Evolutionary conservation across 306 rosid genomes (phyloP).

Genomic region (Purshia tridentata): DNA sequence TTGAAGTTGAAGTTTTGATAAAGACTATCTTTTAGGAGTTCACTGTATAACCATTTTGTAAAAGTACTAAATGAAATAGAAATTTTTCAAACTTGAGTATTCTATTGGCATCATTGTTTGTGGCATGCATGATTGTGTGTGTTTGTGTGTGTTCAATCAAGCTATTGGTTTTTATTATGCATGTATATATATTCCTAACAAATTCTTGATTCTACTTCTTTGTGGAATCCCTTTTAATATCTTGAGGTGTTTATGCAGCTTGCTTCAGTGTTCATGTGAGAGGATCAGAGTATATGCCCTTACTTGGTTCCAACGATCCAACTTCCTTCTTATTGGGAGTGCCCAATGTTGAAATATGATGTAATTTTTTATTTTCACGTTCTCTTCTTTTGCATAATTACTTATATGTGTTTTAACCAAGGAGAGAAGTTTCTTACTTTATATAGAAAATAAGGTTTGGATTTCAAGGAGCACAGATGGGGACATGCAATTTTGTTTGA

Average conservation of each 20-base stretch:
- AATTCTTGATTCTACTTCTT: background rate
- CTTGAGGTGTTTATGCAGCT: constrained; percentile 50
- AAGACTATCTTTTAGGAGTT: too few relatives aligned
- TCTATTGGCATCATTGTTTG: background rate
- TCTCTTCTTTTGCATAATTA: background rate
- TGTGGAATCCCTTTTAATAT: background rate
- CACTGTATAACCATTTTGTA: too few relatives aligned
- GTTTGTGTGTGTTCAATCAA: too few relatives aligned
- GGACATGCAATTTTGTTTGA: background rate
- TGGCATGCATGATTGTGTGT: background rate
- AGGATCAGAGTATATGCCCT: constrained; percentile 88
- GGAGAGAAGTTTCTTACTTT: background rate
- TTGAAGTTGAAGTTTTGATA: too few relatives aligned
- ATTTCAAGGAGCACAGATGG: background rate
- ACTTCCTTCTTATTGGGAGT: constrained; percentile 69
- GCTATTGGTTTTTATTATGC: background rate
- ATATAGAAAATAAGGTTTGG: background rate
- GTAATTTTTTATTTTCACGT: constrained; percentile 29
- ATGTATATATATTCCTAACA: background rate
- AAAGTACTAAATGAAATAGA: too few relatives aligned
- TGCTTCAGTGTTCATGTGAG: constrained; percentile 94
- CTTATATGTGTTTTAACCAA: background rate
- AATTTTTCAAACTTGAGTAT: too few relatives aligned
- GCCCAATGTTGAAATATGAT: constrained; percentile 64
- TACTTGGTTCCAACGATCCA: constrained; percentile 68